These are phyloP conservation scores for Xerocomellus chrysenteron DNA, from an alignment of 768 basidiomycete genomes.

Conservation along the genomic window DNA sequence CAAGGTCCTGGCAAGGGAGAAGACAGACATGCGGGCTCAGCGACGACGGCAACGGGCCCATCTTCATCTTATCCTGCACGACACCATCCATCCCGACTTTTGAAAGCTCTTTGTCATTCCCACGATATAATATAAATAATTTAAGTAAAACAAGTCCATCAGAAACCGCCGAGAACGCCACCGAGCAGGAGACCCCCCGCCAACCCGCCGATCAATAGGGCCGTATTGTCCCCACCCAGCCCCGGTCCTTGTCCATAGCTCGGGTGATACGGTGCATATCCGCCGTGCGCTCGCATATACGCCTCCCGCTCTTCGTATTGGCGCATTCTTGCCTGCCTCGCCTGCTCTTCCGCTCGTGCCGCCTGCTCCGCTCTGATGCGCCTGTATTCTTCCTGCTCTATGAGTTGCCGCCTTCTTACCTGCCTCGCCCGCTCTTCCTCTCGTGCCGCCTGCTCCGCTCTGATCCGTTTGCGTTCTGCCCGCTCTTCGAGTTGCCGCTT, in stretches of 20 bases:
- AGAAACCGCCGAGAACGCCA: slow-evolving; percentile 42
- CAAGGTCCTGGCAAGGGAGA: slow-evolving; percentile 68
- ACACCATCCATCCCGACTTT: neutral
- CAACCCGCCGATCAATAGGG: slow-evolving; percentile 41
- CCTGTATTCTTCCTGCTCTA: slow-evolving; percentile 49
- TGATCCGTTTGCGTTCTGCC: slow-evolving; percentile 12
- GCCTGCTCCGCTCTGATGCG: slow-evolving; percentile 33
- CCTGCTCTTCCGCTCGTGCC: slow-evolving; percentile 21
- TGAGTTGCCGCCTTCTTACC: no score
- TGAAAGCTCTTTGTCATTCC: neutral
- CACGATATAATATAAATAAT: slow-evolving; percentile 1
- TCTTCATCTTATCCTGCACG: slow-evolving; percentile 19
- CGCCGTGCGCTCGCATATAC: slow-evolving; percentile 34
- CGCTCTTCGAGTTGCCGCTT: slow-evolving; percentile 27
- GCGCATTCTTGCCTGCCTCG: slow-evolving; percentile 18
- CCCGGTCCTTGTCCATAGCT: slow-evolving; percentile 5
- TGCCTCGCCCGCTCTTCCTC: no score
- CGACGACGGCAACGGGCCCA: slow-evolving; percentile 65
- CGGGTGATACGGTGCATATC: slow-evolving; percentile 31
- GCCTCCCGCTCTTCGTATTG: slow-evolving; percentile 32
- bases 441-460: no score
- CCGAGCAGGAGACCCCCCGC: slow-evolving; percentile 53
- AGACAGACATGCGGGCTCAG: slow-evolving; percentile 82
- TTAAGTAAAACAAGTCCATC: slow-evolving; percentile 21
- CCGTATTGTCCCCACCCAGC: slow-evolving; percentile 5